Conservation (phyloP, 345 rosid species). For the Luvunga scandens region DNA sequence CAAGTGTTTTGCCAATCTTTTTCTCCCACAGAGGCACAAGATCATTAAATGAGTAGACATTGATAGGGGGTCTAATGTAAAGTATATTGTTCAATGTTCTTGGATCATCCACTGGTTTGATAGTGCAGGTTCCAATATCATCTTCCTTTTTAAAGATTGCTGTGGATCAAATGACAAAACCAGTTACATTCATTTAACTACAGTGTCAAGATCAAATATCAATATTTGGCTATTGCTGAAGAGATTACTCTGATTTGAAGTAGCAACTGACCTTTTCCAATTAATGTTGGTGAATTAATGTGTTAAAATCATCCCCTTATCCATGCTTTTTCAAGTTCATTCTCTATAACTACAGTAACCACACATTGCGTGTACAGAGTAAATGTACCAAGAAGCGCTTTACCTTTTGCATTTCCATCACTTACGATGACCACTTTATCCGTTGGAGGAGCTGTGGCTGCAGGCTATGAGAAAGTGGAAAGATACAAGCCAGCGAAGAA, state of each 20-base stretch:
- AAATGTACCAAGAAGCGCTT: neutral
- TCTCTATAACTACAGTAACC: neutral
- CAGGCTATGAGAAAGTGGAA: constrained; percentile 38
- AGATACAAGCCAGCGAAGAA: constrained; percentile 47
- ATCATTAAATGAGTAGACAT: constrained; percentile 53
- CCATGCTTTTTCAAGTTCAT: neutral
- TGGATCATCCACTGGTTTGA: constrained; percentile 53
- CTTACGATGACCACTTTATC: constrained; percentile 50
- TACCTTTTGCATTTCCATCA: constrained; percentile 60
- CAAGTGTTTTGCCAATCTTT: constrained; percentile 51
- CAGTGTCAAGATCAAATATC: neutral
- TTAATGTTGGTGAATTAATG: neutral
- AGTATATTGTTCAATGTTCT: constrained; percentile 56
- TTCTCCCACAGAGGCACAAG: constrained; percentile 60
- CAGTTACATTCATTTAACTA: neutral
- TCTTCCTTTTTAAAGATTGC: constrained; percentile 50
- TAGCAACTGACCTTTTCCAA: neutral
- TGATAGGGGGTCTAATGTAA: constrained; percentile 33
- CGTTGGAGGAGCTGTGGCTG: constrained; percentile 41
- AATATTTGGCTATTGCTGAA: neutral
- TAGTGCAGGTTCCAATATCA: constrained; percentile 49
- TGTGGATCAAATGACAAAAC: constrained; percentile 5
- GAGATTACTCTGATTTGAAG: neutral
- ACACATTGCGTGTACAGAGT: neutral
- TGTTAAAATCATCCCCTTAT: neutral